Base-by-base conservation (phyloP, 345 rosid genomes). In the Citrus cavaleriei region DNA sequence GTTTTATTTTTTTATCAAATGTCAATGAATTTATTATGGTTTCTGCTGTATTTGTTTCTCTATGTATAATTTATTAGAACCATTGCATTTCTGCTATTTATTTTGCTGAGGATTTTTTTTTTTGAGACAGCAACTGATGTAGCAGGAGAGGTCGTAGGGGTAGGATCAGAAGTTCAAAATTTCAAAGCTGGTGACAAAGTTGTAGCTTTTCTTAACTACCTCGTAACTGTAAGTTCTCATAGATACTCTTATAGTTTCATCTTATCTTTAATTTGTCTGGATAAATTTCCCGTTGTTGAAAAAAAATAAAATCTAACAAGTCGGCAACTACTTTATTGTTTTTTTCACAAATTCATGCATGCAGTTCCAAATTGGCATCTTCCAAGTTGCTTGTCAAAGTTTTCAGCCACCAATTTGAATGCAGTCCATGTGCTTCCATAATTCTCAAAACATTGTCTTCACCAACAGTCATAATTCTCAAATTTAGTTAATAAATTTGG, bases 151-250 rank as follows among this genome's bases (percentile, higher is more conserved):
- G 87, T 93, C 1, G 74, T 90, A 27, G 85, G 88, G 80, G 91
- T 90, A 81, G 98, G 98, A 72, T 38, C 89, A 49, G 89, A 70
- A 72, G 92, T 90, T 64, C 57, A 84, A 74, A 83, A 87, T n/a
- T 89, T 91, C 81, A 92, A 86, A 73, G 78, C 83, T 4, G 97
- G 98, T 61, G 97, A 95, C 80, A 92, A 89, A 92, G 97, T 93
- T 81, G 92, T 93, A 1, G 89, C 95, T 16, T 30, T 80, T 66
- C 90, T 93, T 49, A 81, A 80, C 79, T 79, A 35, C 65, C 0
- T 46, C 2, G 97, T 92, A 86, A 85, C 84, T 2, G 97, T 95
- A 86, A 85, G 87, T 79, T 62, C 68, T 64, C 38, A 64, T 65
- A 49, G 42, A 22, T 77, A 13, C 66, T 35, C 62, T 61, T 7